Base-by-base conservation (phyloP, 2,329 filamentous ascomycete genomes). In the Zymoseptoria tritici region DNA sequence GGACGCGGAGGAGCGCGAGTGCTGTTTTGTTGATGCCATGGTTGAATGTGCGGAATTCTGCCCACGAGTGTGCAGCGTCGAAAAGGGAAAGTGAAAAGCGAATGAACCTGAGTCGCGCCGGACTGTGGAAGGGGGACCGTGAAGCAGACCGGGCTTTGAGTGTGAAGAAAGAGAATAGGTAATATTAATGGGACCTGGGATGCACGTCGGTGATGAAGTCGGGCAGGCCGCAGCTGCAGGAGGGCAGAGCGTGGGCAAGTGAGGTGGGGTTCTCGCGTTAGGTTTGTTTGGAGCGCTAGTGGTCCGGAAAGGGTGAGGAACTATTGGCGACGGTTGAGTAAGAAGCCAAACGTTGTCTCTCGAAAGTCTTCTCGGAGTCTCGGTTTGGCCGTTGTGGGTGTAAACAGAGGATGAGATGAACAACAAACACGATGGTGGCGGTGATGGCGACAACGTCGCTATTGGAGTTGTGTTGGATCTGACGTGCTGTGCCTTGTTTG, bases 1-100 rank as follows among this genome's bases (percentile, higher is more conserved):
- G 16, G 66, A 66, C 57, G 59, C 63, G 19, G 69, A 70, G 19
- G 67, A 68, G 50, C 67, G 69, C 46, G 63, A 50, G 56, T 67
- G 61, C 29, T 62, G 63, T 31, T 56, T 49, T 36, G 49, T 55
- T 26, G 57, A 56, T 3, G 59, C 54, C 62, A 62, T 62, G 36
- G 51, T 51, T 52, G 57, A 29, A 42, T 42, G 36, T 36, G 31
- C 16, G 36, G 16, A 42, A 42, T 11, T 11, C 36, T 42, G 36
- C 11, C 36, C 36, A 42, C 36, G 11, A 42, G 4, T 42, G 36
- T 13, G 11, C 36, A 13, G 16, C 36, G 36, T 42, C 2, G 16
- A 42, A 11, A 42, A 42, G 11, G 16, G 36, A 13, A 42, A 16
- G 11, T 11, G 16, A 7, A 42, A 16, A 42, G 36, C 11, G 36